phyloP scores from a whole-genome alignment of 495 filamentous ascomycete species.

The Lophium mytilinum region DNA sequence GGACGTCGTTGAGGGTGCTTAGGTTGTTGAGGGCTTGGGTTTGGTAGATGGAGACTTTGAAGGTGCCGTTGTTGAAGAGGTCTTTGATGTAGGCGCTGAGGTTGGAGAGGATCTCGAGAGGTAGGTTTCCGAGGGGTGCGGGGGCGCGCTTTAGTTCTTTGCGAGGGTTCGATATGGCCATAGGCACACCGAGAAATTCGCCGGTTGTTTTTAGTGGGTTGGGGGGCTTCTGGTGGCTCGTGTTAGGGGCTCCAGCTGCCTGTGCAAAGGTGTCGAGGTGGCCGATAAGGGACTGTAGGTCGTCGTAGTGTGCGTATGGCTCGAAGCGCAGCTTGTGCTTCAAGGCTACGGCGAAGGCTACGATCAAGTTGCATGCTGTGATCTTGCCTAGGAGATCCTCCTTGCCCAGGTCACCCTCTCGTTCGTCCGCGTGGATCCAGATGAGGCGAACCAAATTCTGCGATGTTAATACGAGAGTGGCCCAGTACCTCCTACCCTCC shows the following conservation, averaged over 20 bases:
- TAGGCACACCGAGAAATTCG: conserved; percentile 25
- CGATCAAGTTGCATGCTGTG: conserved; percentile 66
- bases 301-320: conserved; percentile 68
- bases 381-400: conserved; percentile 66
- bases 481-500: conserved; percentile 72
- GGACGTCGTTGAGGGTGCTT: conserved; percentile 58
- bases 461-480: conserved; percentile 59
- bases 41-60: conserved; percentile 38
- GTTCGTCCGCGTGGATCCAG: conserved; percentile 67
- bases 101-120: conserved; percentile 29
- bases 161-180: conserved; percentile 28
- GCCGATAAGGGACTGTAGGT: conserved; percentile 49
- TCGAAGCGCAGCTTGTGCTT: conserved; percentile 89
- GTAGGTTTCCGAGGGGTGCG: conserved; percentile 30
- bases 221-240: conserved; percentile 35
- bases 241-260: conserved; percentile 49
- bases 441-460: conserved; percentile 69
- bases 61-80: conserved; percentile 41
- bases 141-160: conserved; percentile 25
- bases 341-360: conserved; percentile 66
- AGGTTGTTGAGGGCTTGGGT: conserved; percentile 30
- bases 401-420: conserved; percentile 54
- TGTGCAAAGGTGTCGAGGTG: conserved; percentile 65
- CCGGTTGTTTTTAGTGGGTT: conserved; percentile 26
- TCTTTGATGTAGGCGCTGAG: conserved; percentile 27